These are phyloP conservation scores for Diaporthe aspalathi DNA, from an alignment of 2,329 filamentous ascomycete genomes.

Conservation along the genomic window DNA sequence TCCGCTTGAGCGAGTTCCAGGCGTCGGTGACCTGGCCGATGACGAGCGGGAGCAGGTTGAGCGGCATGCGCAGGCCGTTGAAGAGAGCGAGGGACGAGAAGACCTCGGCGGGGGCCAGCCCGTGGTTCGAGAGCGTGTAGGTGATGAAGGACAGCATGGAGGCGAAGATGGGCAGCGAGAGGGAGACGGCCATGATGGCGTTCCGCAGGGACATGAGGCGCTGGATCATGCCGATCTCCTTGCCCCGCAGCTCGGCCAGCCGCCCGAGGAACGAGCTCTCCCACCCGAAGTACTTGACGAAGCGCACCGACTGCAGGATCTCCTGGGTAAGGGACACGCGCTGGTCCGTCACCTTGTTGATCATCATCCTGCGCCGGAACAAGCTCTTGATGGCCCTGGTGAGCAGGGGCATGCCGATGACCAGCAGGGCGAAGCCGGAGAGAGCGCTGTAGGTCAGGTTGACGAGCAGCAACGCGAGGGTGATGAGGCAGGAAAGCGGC, in stretches of 20 bases:
- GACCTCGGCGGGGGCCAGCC: constrained; percentile 78
- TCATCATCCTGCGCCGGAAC: constrained; percentile 78
- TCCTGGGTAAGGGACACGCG: constrained; percentile 92
- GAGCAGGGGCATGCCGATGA: constrained; percentile 81
- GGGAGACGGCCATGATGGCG: constrained; percentile 83
- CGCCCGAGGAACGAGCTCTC: constrained; percentile 86
- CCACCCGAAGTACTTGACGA: constrained; percentile 98
- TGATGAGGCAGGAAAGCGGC: constrained; percentile 81
- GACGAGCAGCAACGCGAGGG: constrained; percentile 81
- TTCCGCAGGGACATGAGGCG: constrained; percentile 85
- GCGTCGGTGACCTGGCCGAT: constrained; percentile 92
- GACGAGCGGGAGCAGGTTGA: constrained; percentile 89
- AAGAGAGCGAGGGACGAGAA: constrained; percentile 96
- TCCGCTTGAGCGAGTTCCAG: constrained; percentile 83
- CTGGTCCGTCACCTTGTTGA: constrained; percentile 95
- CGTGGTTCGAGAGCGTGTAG: constrained; percentile 73
- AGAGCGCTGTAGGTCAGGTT: constrained; percentile 92
- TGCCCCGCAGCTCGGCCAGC: constrained; percentile 76
- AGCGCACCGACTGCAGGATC: constrained; percentile 88
- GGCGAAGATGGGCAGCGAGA: constrained; percentile 91
- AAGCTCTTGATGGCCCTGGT: constrained; percentile 81
- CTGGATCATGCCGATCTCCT: constrained; percentile 87
- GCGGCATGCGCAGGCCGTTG: constrained; percentile 88
- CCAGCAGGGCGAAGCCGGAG: constrained; percentile 84
- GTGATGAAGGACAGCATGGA: constrained; percentile 97